A percentile compares a stretch with the other conserved stretches of the same genome.
Evolutionary conservation across 768 basidiomycete species (phyloP).

Genomic region (Exidia glandulosa): DNA sequence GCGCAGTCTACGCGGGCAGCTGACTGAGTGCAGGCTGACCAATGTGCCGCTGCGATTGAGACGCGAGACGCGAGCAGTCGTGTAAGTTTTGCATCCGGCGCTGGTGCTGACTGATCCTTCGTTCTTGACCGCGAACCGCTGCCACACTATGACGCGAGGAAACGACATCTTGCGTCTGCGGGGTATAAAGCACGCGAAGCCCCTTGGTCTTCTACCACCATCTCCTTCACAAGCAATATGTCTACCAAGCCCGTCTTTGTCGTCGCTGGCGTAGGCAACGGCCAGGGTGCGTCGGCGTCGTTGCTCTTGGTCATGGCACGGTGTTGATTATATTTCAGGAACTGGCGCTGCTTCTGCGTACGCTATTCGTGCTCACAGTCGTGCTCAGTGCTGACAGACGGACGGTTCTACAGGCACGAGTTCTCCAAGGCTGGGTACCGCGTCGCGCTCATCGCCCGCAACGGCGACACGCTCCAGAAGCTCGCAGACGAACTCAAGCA

Average conservation of each 20-base stretch:
- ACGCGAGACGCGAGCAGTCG: no score
- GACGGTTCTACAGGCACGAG: constrained; percentile 29
- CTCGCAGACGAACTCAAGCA: constrained; percentile 45
- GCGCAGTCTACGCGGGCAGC: no score
- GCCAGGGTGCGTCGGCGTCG: constrained; percentile 15
- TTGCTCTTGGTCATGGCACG: background rate
- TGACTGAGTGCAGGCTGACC: no score
- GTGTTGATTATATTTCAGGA: constrained; percentile 12
- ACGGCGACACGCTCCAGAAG: constrained; percentile 38
- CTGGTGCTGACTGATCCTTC: no score
- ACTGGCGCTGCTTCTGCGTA: constrained; percentile 31
- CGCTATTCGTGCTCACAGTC: constrained; percentile 7
- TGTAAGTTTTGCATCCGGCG: no score
- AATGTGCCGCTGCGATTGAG: no score
- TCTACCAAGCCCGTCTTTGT: constrained; percentile 28
- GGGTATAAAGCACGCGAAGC: no score
- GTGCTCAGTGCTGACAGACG: constrained; percentile 10
- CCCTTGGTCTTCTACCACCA: no score
- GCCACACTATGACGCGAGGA: no score
- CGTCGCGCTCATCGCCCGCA: constrained; percentile 55
- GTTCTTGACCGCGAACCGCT: no score
- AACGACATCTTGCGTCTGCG: no score
- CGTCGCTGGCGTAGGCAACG: constrained; percentile 42
- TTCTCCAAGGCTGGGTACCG: constrained; percentile 42
- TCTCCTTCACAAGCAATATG: no score